Percentiles rank a stretch among this genome's conserved stretches.
phyloP scores from a whole-genome alignment of 768 basidiomycete species.

The Holtermannia corniformis region DNA sequence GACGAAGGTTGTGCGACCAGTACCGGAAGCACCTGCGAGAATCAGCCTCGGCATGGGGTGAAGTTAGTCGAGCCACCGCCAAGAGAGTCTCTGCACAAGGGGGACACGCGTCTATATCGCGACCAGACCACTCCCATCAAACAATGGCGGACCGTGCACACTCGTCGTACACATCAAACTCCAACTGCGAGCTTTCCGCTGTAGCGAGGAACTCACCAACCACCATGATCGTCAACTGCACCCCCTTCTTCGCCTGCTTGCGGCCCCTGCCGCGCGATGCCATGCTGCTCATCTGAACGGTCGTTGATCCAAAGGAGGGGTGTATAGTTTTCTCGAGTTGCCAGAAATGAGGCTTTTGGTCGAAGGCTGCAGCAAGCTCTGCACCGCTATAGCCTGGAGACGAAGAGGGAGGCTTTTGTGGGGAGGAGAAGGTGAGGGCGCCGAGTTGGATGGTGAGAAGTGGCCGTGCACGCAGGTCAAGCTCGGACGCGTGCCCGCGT shows the following conservation, averaged over 20 bases:
- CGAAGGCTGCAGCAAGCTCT: no score
- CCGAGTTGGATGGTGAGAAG: no score
- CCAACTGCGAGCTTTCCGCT: slow-evolving; percentile 4
- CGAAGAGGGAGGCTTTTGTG: no score
- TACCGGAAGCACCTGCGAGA: slow-evolving; percentile 79
- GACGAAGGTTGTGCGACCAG: slow-evolving; percentile 95
- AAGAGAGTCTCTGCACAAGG: no score
- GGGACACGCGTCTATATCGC: no score
- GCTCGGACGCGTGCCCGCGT: no score
- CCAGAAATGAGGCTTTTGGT: no score
- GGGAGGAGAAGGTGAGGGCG: no score
- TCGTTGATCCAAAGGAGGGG: not conserved
- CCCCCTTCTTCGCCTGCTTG: slow-evolving; percentile 91
- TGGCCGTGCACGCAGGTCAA: no score
- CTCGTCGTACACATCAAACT: not conserved
- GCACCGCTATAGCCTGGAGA: no score
- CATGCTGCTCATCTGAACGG: slow-evolving; percentile 11
- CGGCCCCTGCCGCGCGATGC: slow-evolving; percentile 36
- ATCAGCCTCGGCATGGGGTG: not conserved
- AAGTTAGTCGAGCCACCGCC: not conserved
- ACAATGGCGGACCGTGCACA: slow-evolving; percentile 7
- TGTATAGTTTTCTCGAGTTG: no score
- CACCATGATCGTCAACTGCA: slow-evolving; percentile 96
- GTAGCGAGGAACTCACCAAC: slow-evolving; percentile 70
- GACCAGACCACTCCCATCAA: no score